These are phyloP conservation scores for cucumber (Cucumis sativus) DNA, from an alignment of 306 rosid species.

Conservation along the genomic window DNA sequence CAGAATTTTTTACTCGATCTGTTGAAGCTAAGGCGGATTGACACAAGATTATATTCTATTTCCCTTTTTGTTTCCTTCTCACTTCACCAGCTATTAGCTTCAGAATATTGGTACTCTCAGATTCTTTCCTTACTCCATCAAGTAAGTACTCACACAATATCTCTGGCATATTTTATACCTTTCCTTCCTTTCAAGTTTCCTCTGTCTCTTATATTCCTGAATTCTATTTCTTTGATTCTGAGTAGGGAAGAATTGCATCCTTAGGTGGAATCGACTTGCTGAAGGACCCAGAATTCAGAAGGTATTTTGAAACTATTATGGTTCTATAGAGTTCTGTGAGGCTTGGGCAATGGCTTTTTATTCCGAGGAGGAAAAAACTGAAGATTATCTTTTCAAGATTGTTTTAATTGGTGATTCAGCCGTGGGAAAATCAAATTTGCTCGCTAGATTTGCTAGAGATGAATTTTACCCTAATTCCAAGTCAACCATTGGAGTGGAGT, in stretches of 20 bases:
- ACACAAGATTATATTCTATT: neutral
- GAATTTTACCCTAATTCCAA: slow-evolving; percentile 87
- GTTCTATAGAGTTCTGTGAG: slow-evolving; percentile 4
- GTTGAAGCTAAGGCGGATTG: neutral
- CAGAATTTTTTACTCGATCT: neutral
- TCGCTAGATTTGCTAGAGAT: slow-evolving; percentile 85
- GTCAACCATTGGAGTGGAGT: slow-evolving; percentile 91
- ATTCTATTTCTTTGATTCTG: slow-evolving; percentile 23
- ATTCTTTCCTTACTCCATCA: slow-evolving; percentile 7
- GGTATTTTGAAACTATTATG: slow-evolving; percentile 14
- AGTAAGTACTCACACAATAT: slow-evolving; percentile 3
- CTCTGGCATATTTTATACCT: slow-evolving; percentile 15
- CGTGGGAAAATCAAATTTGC: slow-evolving; percentile 84
- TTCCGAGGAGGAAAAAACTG: slow-evolving; percentile 62
- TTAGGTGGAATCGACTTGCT: slow-evolving; percentile 21
- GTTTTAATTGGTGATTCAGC: slow-evolving; percentile 88
- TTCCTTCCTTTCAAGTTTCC: slow-evolving; percentile 21
- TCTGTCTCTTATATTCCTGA: slow-evolving; percentile 17
- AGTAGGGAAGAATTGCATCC: slow-evolving; percentile 11
- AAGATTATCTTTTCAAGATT: slow-evolving; percentile 91
- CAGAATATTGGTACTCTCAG: slow-evolving; percentile 15
- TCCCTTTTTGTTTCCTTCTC: neutral
- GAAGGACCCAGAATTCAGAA: slow-evolving; percentile 21
- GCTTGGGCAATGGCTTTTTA: slow-evolving; percentile 1
- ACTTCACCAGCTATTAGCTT: slow-evolving; percentile 11